Conservation (phyloP, 495 filamentous ascomycete species). For the Immersiella caudata region DNA sequence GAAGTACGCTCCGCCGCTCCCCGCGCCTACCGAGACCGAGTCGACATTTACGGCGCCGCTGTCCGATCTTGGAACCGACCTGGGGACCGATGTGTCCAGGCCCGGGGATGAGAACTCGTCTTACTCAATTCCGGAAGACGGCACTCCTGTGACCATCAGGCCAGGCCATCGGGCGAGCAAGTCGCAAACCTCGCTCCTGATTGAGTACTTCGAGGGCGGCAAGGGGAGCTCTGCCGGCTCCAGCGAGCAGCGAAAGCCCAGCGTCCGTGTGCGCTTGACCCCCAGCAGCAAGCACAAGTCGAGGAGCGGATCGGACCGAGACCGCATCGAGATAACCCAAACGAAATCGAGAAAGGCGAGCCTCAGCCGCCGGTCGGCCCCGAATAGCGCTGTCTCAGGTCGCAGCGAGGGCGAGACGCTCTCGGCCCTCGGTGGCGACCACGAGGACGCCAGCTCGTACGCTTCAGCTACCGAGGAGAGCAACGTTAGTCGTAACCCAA, state of each 20-base stretch:
- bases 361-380: conserved; percentile 62
- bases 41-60: conserved; percentile 53
- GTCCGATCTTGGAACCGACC: conserved; percentile 48
- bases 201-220: conserved; percentile 95
- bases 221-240: conserved; percentile 59
- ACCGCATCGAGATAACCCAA: conserved; percentile 79
- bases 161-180: conserved; percentile 67
- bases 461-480: conserved; percentile 78
- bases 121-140: conserved; percentile 95
- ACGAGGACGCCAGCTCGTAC: conserved; percentile 62
- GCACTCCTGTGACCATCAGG: conserved; percentile 85
- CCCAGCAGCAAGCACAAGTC: conserved; percentile 61
- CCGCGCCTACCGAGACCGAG: conserved; percentile 79
- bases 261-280: conserved; percentile 92
- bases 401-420: conserved; percentile 42
- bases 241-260: conserved; percentile 68
- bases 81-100: conserved; percentile 74
- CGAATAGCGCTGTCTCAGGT: conserved; percentile 19
- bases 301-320: conserved; percentile 55
- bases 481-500: conserved; percentile 68
- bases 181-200: conserved; percentile 91
- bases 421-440: conserved; percentile 51
- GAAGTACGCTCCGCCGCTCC: conserved; percentile 62
- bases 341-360: conserved; percentile 60
- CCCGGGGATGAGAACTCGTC: conserved; percentile 69